Evolutionary conservation across 2,329 filamentous ascomycete genomes (phyloP).

Genomic region (Xenosphaeropsis pyriputrescens): DNA sequence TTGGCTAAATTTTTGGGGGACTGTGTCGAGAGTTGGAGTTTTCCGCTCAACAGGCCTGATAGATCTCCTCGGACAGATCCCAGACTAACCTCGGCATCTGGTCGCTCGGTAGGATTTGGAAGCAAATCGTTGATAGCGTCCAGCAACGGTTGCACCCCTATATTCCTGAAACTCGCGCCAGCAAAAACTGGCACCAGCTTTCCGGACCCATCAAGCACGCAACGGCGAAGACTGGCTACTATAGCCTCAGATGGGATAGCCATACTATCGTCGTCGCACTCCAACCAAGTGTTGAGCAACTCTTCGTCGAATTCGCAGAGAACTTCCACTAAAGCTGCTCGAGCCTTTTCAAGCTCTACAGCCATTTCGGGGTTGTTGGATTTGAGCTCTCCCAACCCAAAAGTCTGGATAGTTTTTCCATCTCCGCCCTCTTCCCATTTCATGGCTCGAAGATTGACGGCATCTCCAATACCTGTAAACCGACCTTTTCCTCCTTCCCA

Average conservation of each 20-base stretch:
- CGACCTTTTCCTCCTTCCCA: conserved; percentile 61
- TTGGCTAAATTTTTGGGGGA: conserved; percentile 17
- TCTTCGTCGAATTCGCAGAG: conserved; percentile 80
- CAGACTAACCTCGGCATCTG: conserved; percentile 63
- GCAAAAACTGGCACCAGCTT: conserved; percentile 76
- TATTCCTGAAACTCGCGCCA: conserved; percentile 84
- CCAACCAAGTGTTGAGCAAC: conserved; percentile 74
- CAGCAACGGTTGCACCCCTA: conserved; percentile 82
- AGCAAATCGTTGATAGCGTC: conserved; percentile 81
- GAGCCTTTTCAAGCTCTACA: conserved; percentile 59
- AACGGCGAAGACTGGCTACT: conserved; percentile 58
- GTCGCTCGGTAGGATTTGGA: conserved; percentile 67
- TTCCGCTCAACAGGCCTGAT: conserved; percentile 28
- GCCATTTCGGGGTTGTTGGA: conserved; percentile 32
- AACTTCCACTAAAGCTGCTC: conserved; percentile 65
- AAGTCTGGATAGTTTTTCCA: conserved; percentile 44
- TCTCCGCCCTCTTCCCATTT: conserved; percentile 56
- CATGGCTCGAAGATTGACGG: conserved; percentile 60
- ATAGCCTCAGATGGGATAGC: conserved; percentile 52
- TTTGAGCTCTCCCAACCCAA: conserved; percentile 36
- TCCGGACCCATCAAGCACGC: conserved; percentile 53
- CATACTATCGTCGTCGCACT: conserved; percentile 57
- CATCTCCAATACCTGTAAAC: conserved; percentile 75
- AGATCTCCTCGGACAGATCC: conserved; percentile 40
- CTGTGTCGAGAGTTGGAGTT: conserved; percentile 22